Evolutionary conservation across 208 protist genomes (phyloP), one percentile per base, ranked within the genome.

Genomic region (Leptomonas seymouri): DNA sequence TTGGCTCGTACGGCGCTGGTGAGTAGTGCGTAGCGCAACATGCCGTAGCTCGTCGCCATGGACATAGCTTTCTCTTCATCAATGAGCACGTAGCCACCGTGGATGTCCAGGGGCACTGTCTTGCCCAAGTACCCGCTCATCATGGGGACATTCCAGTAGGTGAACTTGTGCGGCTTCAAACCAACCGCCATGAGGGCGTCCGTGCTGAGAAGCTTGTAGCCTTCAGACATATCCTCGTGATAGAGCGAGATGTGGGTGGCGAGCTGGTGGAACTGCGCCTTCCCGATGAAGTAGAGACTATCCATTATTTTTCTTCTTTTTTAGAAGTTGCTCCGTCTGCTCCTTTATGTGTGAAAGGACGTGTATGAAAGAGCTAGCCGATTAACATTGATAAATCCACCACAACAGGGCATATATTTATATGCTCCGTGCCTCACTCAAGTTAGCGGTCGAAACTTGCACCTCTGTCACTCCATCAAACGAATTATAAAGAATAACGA

Each of bases 221-320:
- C 79, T 4, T 64, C 73, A n/a, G 80, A 82, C 64, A 78, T 78
- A 39, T 92, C 86, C 77, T 92, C 84, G 71, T 84, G 89, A 65
- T 91, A 90, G 45, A 91, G 74, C 14, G 86, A 78, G 60, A 94
- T 81, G 67, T 94, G 89, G 27, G 89, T 94, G 25, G 80, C 85
- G 31, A 90, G 78, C 75, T 94, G 86, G 58, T 91, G 84, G 58
- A 94, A 94, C 78, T 94, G 89, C 31, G 84, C 81, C 71, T 81
- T 82, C 28, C 81, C 78, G 44, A 88, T 80, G 23, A 84, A 84
- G 71, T 86, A 94, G 21, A 94, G 74, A 18, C 81, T 83, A 53
- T 94, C 89, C 89, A 94, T 94, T n/a, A n/a, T n/a, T n/a, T n/a
- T n/a, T n/a, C n/a, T n/a, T n/a, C n/a, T n/a, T n/a, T 15, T 23